Conservation (phyloP, 345 rosid genomes). For the Citrus inodora region DNA sequence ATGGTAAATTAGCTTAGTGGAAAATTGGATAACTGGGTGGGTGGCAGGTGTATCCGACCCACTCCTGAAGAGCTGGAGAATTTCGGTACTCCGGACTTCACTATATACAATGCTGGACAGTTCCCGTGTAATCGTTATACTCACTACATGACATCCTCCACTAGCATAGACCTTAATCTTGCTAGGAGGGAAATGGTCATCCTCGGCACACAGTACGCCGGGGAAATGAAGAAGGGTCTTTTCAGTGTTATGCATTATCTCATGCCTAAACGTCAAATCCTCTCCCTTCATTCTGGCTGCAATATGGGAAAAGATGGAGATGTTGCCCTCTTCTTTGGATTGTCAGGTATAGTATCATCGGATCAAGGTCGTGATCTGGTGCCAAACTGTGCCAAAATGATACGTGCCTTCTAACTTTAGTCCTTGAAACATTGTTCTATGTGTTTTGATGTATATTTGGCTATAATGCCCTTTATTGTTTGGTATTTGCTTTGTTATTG, state of each 20-base stretch:
- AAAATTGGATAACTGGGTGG: slow-evolving; percentile 62
- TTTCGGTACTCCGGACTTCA: slow-evolving; percentile 98
- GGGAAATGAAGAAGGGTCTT: slow-evolving; percentile 99
- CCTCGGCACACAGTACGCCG: slow-evolving; percentile 97
- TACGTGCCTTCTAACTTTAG: slow-evolving; percentile 29
- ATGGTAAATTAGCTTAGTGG: slow-evolving; percentile 46
- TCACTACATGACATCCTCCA: slow-evolving; percentile 97
- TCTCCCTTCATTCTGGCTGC: slow-evolving; percentile 97
- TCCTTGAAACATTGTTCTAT: slow-evolving; percentile 1
- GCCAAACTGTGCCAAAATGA: slow-evolving; percentile 22
- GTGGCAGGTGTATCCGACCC: slow-evolving; percentile 99
- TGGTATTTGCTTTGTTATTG: slow-evolving; percentile 19
- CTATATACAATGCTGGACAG: slow-evolving; percentile 98
- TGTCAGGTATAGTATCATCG: slow-evolving; percentile 75
- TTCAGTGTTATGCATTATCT: slow-evolving; percentile 99
- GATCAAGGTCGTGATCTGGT: slow-evolving; percentile 28
- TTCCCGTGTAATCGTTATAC: slow-evolving; percentile 99
- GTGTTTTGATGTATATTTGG: neutral
- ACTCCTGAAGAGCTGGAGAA: slow-evolving; percentile 96
- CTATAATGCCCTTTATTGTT: neutral
- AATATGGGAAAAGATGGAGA: slow-evolving; percentile 99
- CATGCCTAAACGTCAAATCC: slow-evolving; percentile 97
- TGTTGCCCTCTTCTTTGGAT: slow-evolving; percentile 99
- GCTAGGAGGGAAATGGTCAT: slow-evolving; percentile 98
- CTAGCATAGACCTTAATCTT: slow-evolving; percentile 93